Evolutionary conservation across 1,284 basidiomycete genomes (phyloP), one percentile per base, ranked within the genome.

Genomic region (Schizopora paradoxa): DNA sequence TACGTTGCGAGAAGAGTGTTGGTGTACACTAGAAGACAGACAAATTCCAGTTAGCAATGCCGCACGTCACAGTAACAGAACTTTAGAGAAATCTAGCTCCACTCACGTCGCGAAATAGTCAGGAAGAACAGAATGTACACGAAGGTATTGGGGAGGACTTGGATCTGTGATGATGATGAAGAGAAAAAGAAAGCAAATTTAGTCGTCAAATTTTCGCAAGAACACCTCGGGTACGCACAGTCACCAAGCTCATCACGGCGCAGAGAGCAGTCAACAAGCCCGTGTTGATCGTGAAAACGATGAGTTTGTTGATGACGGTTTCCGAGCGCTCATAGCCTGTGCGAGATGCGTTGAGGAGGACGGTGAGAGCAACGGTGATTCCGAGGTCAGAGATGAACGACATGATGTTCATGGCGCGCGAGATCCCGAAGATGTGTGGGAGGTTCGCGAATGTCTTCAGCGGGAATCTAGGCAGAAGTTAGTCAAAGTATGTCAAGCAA

Each of bases 231-330:
- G 22, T 4, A 37, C 42, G 4, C 16, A 45, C 43, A 25, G 25
- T 23, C 10, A 38, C 32, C 16, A 52, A 27, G 14, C 34, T 31
- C 29, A 47, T 25, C 18, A 51, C 28, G 6, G 45, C 45, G 21
- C 34, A 29, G 4, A 47, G 18, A 21, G 40, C 29, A 18, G 45
- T 53, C 5, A 54, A 54, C 40, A 35, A 37, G 22, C 58, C 58
- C 13, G 46, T 23, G 39, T 58, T 34, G 39, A 53, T 25, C 10
- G 29, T 8, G 36, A 49, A 48, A 4, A 34, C 33, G 19, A 51
- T 36, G 19, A 53, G 23, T 5, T 42, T 34, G 31, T 51, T 43
- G 8, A 46, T 35, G 13, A 48, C 32, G 14, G 21, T 32, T 19
- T 53, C 48, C 5, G 29, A 41, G 18, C 32, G 21, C 28, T 43